phyloP scores from a whole-genome alignment of 2,329 filamentous ascomycete species.

The Trichophyton verrucosum region DNA sequence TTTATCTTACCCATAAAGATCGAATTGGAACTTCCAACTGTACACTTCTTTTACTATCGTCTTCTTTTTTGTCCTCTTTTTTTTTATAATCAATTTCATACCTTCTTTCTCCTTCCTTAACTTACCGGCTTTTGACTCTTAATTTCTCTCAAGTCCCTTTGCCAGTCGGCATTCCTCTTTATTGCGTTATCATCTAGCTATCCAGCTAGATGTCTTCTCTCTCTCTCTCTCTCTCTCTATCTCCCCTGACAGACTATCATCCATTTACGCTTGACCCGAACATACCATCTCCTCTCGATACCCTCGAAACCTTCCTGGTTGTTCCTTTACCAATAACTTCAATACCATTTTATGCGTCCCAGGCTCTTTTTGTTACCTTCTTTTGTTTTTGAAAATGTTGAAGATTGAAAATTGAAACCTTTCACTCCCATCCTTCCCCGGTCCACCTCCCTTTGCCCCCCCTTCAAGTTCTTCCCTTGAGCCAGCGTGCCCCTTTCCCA shows the following conservation, averaged over 20 bases:
- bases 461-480: neutral
- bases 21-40: neutral
- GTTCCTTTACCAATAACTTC: neutral
- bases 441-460: slow-evolving; percentile 9
- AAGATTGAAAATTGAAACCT: slow-evolving; percentile 7
- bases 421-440: no score
- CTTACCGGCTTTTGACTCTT: slow-evolving; percentile 5
- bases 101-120: neutral
- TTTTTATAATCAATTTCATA: neutral
- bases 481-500: neutral
- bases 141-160: slow-evolving; percentile 11
- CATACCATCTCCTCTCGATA: neutral
- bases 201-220: neutral
- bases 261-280: neutral
- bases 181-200: slow-evolving; percentile 10
- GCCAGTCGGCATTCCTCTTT: slow-evolving; percentile 11
- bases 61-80: no score
- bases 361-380: neutral
- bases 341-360: neutral
- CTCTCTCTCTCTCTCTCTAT: neutral
- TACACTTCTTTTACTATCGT: neutral
- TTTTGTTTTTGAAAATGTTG: neutral
- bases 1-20: neutral
- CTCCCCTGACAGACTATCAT: neutral
- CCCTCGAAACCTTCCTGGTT: neutral